These are phyloP conservation scores for Rachicladosporium sp. DNA, from an alignment of 2,329 filamentous ascomycete genomes.

Conservation along the genomic window DNA sequence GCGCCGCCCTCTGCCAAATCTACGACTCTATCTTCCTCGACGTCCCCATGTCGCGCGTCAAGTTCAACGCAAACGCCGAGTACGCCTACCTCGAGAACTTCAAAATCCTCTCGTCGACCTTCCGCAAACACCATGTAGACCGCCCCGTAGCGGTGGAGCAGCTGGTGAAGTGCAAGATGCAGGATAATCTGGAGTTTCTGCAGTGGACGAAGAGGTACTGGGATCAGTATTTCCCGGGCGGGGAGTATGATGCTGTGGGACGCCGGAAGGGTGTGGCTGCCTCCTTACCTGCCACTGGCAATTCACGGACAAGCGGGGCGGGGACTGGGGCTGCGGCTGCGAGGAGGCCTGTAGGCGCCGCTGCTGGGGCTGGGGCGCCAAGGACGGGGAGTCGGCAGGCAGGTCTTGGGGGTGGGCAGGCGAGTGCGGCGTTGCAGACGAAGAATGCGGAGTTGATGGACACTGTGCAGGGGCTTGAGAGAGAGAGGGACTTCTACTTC, in stretches of 20 bases:
- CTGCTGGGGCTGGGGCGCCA: slow-evolving; percentile 36
- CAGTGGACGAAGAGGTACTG: slow-evolving; percentile 96
- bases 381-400: slow-evolving; percentile 33
- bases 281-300: slow-evolving; percentile 31
- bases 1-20: slow-evolving; percentile 89
- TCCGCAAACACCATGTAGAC: slow-evolving; percentile 76
- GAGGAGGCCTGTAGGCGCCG: slow-evolving; percentile 32
- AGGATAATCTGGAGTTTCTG: slow-evolving; percentile 97
- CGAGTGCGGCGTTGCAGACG: slow-evolving; percentile 60
- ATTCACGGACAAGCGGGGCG: slow-evolving; percentile 33
- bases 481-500: slow-evolving; percentile 98
- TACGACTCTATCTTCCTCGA: slow-evolving; percentile 98
- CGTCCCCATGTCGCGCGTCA: slow-evolving; percentile 87
- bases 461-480: slow-evolving; percentile 85
- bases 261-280: slow-evolving; percentile 68
- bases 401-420: slow-evolving; percentile 35
- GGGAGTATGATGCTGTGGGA: slow-evolving; percentile 84
- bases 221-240: slow-evolving; percentile 95
- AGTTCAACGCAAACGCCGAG: slow-evolving; percentile 96
- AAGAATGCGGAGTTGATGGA: slow-evolving; percentile 89
- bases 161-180: slow-evolving; percentile 98
- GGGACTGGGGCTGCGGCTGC: slow-evolving; percentile 41
- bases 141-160: slow-evolving; percentile 78
- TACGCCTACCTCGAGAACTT: slow-evolving; percentile 98
- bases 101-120: slow-evolving; percentile 86